Conservation (phyloP, 2,329 filamentous ascomycete genomes). For the Colletotrichum siamense region DNA sequence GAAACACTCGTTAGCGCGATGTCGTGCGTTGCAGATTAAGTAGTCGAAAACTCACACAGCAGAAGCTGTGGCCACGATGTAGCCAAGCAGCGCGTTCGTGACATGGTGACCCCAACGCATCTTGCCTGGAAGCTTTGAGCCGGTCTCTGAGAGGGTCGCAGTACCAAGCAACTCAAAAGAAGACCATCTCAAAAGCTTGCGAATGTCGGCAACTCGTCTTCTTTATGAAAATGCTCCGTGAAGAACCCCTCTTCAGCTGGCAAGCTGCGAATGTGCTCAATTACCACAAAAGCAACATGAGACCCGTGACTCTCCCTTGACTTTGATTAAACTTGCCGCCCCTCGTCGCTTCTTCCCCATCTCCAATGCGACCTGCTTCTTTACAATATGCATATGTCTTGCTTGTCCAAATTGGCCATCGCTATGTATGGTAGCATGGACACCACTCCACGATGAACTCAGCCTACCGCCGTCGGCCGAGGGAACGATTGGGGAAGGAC, state of each 20-base stretch:
- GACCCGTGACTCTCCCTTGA: background rate
- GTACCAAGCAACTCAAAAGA: background rate
- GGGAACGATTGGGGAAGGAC: constrained; percentile 1
- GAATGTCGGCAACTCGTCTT: background rate
- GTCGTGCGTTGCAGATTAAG: background rate
- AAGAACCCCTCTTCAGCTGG: background rate
- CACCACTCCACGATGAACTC: background rate
- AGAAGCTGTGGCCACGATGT: constrained; percentile 2
- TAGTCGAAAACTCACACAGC: constrained; percentile 1
- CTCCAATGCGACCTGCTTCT: background rate
- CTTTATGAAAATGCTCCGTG: background rate
- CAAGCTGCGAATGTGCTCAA: background rate
- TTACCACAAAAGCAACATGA: background rate
- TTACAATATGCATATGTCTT: background rate
- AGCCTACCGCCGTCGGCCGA: background rate
- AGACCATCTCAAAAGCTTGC: background rate
- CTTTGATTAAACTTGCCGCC: constrained; percentile 3
- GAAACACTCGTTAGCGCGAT: background rate
- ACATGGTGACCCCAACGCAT: constrained; percentile 2
- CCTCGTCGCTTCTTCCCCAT: background rate
- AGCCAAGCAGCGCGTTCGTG: constrained; percentile 10
- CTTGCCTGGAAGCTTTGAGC: background rate
- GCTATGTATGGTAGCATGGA: background rate
- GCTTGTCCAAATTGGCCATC: background rate
- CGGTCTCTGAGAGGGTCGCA: background rate